Conservation (phyloP, 2,329 filamentous ascomycete genomes). For the Ascocoryne sarcoides region DNA sequence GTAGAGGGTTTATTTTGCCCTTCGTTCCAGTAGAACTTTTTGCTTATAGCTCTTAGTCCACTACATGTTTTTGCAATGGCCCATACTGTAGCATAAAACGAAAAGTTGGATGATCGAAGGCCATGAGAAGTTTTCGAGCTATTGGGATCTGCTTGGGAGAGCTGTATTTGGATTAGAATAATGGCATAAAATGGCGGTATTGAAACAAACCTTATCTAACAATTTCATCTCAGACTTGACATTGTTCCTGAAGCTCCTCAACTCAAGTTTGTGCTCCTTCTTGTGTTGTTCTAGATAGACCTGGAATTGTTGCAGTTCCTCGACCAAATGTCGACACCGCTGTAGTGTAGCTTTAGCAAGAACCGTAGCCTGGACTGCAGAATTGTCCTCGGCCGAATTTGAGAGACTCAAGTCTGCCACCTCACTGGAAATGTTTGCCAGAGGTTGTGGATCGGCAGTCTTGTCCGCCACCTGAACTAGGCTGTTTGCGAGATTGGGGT, state of each 20-base stretch:
- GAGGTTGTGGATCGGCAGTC: neutral
- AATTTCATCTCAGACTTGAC: slow-evolving; percentile 39
- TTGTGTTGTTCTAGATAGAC: slow-evolving; percentile 32
- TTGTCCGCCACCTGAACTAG: too few species aligned
- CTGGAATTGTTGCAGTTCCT: slow-evolving; percentile 38
- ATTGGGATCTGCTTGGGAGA: slow-evolving; percentile 18
- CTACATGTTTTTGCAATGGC: slow-evolving; percentile 46
- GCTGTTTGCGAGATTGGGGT: too few species aligned
- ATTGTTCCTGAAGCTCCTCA: slow-evolving; percentile 39
- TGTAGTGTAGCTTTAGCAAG: slow-evolving; percentile 23
- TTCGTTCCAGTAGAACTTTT: slow-evolving; percentile 41
- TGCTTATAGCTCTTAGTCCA: slow-evolving; percentile 48
- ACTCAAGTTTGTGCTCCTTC: slow-evolving; percentile 39
- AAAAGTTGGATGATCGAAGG: slow-evolving; percentile 55
- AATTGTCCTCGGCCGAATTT: too few species aligned
- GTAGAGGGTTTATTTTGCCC: slow-evolving; percentile 13
- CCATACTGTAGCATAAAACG: slow-evolving; percentile 59
- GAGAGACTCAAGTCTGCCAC: neutral
- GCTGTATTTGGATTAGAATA: slow-evolving; percentile 10
- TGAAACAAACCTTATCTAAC: slow-evolving; percentile 33
- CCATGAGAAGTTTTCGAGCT: slow-evolving; percentile 39
- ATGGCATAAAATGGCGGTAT: neutral
- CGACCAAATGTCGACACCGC: slow-evolving; percentile 30
- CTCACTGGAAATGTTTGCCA: neutral
- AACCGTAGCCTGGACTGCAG: slow-evolving; percentile 6